Evolutionary conservation across 441 rosid genomes (phyloP).

Genomic region (Arabidopsis hybrid): DNA sequence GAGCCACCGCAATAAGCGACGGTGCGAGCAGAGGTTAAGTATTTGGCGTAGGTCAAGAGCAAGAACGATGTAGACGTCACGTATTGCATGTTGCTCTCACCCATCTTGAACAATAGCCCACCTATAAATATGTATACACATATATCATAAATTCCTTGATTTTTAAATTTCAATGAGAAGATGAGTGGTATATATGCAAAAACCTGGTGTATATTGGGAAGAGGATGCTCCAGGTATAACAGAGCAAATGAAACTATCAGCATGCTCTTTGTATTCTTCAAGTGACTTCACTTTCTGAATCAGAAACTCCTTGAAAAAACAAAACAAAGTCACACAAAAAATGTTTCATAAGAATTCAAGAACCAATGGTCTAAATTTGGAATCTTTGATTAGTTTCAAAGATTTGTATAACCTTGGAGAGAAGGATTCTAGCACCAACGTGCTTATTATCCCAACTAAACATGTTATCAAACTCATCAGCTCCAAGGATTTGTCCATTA

Average conservation of each 20-base stretch:
- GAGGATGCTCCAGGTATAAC: constrained; percentile 68
- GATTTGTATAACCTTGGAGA: constrained; percentile 57
- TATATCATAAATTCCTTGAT: neutral
- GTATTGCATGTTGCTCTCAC: constrained; percentile 76
- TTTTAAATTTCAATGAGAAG: neutral
- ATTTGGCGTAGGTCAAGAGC: constrained; percentile 69
- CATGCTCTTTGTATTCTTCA: constrained; percentile 72
- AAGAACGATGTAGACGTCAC: constrained; percentile 75
- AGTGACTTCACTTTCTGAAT: constrained; percentile 61
- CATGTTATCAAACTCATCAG: constrained; percentile 64
- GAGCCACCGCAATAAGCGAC: constrained; percentile 68
- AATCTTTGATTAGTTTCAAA: neutral
- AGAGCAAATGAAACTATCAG: constrained; percentile 77
- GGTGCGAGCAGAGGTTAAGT: constrained; percentile 57
- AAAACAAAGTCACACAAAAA: neutral
- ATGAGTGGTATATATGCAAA: neutral
- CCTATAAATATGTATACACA: constrained; percentile 43
- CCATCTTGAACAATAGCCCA: constrained; percentile 65
- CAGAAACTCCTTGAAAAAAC: constrained; percentile 55
- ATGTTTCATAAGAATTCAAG: neutral
- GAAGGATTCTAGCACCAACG: constrained; percentile 75
- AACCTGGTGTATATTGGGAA: constrained; percentile 67
- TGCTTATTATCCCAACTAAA: constrained; percentile 85
- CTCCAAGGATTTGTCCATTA: constrained; percentile 68
- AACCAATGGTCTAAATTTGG: neutral